Base-by-base conservation (phyloP, 352 stramenopile genomes). In the Globisporangium irregulare region DNA sequence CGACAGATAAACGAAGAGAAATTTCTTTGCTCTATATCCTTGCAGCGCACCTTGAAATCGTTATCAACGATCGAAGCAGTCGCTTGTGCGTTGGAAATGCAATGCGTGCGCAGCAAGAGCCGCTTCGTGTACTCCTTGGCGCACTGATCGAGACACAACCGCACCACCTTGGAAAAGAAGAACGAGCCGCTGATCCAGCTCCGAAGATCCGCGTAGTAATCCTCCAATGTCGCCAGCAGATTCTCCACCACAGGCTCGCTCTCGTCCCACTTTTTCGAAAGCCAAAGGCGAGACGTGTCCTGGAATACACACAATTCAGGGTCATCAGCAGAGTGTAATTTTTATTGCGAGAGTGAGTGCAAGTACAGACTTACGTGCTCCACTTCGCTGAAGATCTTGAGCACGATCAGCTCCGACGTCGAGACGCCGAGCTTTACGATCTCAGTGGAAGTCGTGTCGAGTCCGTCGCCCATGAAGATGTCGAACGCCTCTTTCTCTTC, bases 221-320 rank as follows among this genome's bases (percentile, higher is more conserved):
- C 87, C 1, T 90, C 87, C 4, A 95, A 71, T 7, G 87, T 95
- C 24, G 77, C 86, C 15, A 95, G 61, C 10, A 95, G 65, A 4
- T 75, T 89, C 71, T 92, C 86, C 5, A 95, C 83, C 3, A 95
- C 81, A 24, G 81, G 67, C 25, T 90, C 79, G 12, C 82, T 76
- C 66, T 94, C 84, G 48, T 95, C 87, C 87, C 87, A 95, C 68
- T 86, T 91, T 65, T 93, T 95, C 1, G 80, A 89, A 64, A 94
- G 81, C 87, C 87, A 95, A 1, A 92, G 66, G 1, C 77, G 80
- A 12, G 79, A 80, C 25, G 86, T 93, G 34, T 92, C 84, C 86
- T 93, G 46, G 22, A 36, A 12, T 22, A 51, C 18, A 51, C 9
- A 50, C 1, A 38, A 41, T 1, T 68, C 0, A 55, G 38, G 41